Base-by-base conservation (phyloP, 169 alveolate species). In the Cryptosporidium sp. region DNA sequence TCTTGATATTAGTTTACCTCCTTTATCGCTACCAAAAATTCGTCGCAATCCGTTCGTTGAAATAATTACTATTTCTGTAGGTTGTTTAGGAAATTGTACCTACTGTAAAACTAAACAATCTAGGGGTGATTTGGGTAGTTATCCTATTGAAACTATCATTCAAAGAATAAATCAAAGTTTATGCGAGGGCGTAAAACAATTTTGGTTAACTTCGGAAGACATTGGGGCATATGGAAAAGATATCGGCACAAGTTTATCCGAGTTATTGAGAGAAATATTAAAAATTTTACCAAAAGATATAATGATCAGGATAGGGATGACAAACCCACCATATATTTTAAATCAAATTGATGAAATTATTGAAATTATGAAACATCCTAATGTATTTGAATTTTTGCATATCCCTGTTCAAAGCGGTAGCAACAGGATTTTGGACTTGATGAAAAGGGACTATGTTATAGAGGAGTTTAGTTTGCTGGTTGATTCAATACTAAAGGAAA, bases 171-270 rank as follows among this genome's bases (percentile, higher is more conserved):
- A 94, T 84, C 71, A 92, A 69, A 98, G 98, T 71, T 86, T 86
- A 71, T 95, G 94, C 85, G 99, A 96, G 73, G 99, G 98, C 62
- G 97, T 96, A 3, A 96, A 95, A 84, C 98, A 98, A 94, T 96
- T 98, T 29, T 98, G 99, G 99, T 93, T 98, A 29, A 98, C 99
- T 9, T 96, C 99, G 37, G 99, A 98, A 93, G 99, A 98, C 86
- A 92, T 97, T 91, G 97, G 99, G 2, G 99, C 99, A 16, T 98
- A 98, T 91, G 99, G 99, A 12, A 93, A 98, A 50, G 99, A 98
- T 92, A 95, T 98, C 33, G 99, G 98, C 33, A 97, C 99, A 65
- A 94, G 96, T 92, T 92, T 98, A 18, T 98, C 98, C 0, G 94
- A 94, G 55, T 93, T 98, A 59, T 93, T 97, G 51, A 84, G 84